Evolutionary conservation across 257 asterid species (phyloP), one percentile per base, ranked within the genome.

Genomic region (Rehmannia glutinosa): DNA sequence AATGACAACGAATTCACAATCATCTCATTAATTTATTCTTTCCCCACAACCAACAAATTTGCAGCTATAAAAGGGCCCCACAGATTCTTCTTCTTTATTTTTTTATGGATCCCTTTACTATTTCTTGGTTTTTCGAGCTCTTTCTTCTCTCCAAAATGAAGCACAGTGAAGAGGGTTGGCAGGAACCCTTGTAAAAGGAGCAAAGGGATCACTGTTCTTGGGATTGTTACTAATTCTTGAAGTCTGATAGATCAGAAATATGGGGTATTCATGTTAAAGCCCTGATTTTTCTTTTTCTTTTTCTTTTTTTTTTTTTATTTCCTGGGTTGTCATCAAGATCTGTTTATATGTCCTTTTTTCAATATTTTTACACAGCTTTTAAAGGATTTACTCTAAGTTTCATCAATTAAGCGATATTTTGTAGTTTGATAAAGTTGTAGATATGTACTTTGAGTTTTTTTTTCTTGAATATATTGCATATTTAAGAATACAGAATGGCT

Each of bases 21-120:
- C 77, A 80, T 62, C 71, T 50, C 77, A 78, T 75, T 74, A 78
- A 77, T 76, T 63, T 57, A 62, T 70, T 56, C 10, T 76, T 69
- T 53, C 79, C 71, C 84, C 82, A 77, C 69, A 73, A 49, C 69
- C 84, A 77, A 78, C 96, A 83, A 83, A 88, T 74, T 64, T 85
- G 83, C 87, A 82, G 78, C 87, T 70, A 64, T 23, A 68, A 57
- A 62, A 51, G 67, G 89, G 82, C 30, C 92, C 95, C 89, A 77
- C 87, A 70, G 73, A 78, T 77, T 70, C 72, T 62, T 42, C 21
- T 41, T 46, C 54, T 15, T 35, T 57, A 38, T 35, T 62, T 23
- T 16, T 51, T 58, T 61, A 9, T 27, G 66, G 77, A 59, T 62
- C 68, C 68, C 41, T 38, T 52, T 20, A 24, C 24, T 28, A 68